These are phyloP conservation scores for Penicillium sp. DNA, from an alignment of 2,329 filamentous ascomycete genomes.

Conservation along the genomic window DNA sequence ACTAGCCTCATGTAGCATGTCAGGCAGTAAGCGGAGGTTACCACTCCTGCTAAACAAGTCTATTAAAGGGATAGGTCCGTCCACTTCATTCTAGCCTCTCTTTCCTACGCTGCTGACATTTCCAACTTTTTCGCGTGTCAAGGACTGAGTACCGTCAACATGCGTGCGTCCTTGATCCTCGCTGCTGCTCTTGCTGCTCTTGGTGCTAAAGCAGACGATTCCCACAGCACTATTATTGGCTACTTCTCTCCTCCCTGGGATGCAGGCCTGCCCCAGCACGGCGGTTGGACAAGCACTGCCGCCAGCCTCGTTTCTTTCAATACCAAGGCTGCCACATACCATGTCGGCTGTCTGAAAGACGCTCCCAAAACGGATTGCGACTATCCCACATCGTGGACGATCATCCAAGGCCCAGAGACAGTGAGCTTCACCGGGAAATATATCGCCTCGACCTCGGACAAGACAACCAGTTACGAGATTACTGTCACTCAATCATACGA, in stretches of 20 bases:
- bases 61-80: not conserved
- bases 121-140: not conserved
- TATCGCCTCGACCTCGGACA: slow-evolving; percentile 14
- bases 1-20: not conserved
- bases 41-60: not conserved
- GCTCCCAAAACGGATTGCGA: slow-evolving; percentile 28
- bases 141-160: not conserved
- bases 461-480: slow-evolving; percentile 9
- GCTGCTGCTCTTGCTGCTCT: slow-evolving; percentile 6
- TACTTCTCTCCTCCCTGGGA: slow-evolving; percentile 15
- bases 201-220: slow-evolving; percentile 1
- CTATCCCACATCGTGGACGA: slow-evolving; percentile 21
- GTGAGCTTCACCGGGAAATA: slow-evolving; percentile 22
- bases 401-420: slow-evolving; percentile 27
- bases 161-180: slow-evolving; percentile 11
- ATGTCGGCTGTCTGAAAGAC: slow-evolving; percentile 22
- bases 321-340: slow-evolving; percentile 24
- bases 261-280: not conserved
- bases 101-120: not conserved
- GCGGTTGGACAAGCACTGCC: slow-evolving; percentile 16
- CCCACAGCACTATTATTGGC: slow-evolving; percentile 13
- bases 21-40: not conserved
- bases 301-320: slow-evolving; percentile 27
- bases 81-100: not conserved
- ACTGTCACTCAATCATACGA: slow-evolving; percentile 21